Conservation (phyloP, 164 flowering plant species). For the grape (Vitis vinifera) region ASM3070453v1 NC_081817.1:3632501-3633000, state of each 20-base stretch:
- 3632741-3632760: too few species aligned
- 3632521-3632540: neutral
- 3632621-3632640: neutral
- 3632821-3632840: conserved; percentile 97
- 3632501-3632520: neutral
- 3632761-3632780: too few species aligned
- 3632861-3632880: conserved; percentile 83
- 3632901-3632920: neutral
- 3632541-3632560: neutral
- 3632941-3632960: too few species aligned
- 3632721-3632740: neutral
- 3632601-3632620: neutral
- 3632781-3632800: neutral
- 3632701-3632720: neutral
- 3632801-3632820: neutral
- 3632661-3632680: neutral
- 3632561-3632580: neutral
- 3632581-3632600: neutral
- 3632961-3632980: too few species aligned
- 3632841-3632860: conserved; percentile 96
- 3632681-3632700: neutral
- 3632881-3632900: neutral
- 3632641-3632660: neutral
- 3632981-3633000: neutral
- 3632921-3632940: too few species aligned